phyloP scores from a whole-genome alignment of 768 basidiomycete species.

The Phlebiopsis gigantea region DNA sequence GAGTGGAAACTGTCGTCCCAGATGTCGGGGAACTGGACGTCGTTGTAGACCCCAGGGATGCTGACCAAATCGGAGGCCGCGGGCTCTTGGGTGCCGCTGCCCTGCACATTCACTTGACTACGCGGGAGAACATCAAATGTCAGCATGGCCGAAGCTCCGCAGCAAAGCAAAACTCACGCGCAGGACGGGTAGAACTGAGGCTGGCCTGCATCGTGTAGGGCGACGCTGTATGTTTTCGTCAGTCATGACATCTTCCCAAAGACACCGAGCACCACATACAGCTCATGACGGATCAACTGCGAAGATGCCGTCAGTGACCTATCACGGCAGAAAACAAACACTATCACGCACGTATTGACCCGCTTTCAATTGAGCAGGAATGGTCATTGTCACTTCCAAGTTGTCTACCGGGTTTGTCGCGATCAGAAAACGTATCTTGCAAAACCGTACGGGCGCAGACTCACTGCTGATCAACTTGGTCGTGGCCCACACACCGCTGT shows the following conservation, averaged over 20 bases:
- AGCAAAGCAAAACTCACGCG: slow-evolving; percentile 32
- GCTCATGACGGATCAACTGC: slow-evolving; percentile 45
- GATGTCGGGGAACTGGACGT: slow-evolving; percentile 23
- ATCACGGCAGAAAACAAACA: not conserved
- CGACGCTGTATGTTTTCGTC: slow-evolving; percentile 27
- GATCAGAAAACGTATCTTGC: not conserved
- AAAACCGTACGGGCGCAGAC: slow-evolving; percentile 15
- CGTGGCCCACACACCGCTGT: slow-evolving; percentile 37
- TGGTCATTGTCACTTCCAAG: slow-evolving; percentile 30
- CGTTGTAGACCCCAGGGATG: slow-evolving; percentile 24
- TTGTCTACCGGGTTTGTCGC: not conserved
- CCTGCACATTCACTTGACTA: slow-evolving; percentile 25
- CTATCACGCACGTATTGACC: slow-evolving; percentile 43
- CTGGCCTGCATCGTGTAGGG: slow-evolving; percentile 35
- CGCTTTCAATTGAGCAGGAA: slow-evolving; percentile 36
- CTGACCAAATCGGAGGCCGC: slow-evolving; percentile 18
- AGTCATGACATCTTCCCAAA: not conserved
- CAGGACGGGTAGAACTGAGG: slow-evolving; percentile 47
- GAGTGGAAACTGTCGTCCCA: slow-evolving; percentile 19
- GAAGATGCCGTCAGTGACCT: not conserved
- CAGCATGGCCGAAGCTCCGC: not conserved
- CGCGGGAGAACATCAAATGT: not conserved
- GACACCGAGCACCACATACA: slow-evolving; percentile 26
- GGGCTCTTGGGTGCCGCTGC: slow-evolving; percentile 21
- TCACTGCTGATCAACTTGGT: slow-evolving; percentile 36